Base-by-base conservation (phyloP, 495 filamentous ascomycete genomes). In the Aspergillus cavernicola region DNA sequence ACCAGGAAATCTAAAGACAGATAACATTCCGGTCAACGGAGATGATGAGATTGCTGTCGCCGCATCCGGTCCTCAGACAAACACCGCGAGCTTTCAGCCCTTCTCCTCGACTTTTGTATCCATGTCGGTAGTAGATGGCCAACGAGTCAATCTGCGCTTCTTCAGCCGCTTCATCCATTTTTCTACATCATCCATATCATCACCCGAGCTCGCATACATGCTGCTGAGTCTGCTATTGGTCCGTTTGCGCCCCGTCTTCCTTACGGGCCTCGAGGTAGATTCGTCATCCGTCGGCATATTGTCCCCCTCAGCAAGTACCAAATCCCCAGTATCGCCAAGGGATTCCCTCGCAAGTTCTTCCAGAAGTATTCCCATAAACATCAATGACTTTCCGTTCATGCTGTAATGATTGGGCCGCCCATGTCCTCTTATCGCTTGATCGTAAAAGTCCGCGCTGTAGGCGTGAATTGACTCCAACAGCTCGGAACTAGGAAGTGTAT, bases 311-410 rank as follows among this genome's bases (percentile, higher is more conserved):
- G 85, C 80, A 36, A 95, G 84, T 0, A 84, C 89, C 50, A 92
- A 55, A 66, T 93, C 85, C 4, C 89, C 91, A 1, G 76, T 86
- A 28, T 79, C 73, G 1, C 88, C 90, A 11, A 95, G 69, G 0
- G 69, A 68, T 37, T 85, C 80, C 15, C 73, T 74, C 4, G 79
- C 72, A 48, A 85, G 76, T 64, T 96, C 91, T 68, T 96, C 91
- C 29, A 95, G 66, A 49, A 96, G 60, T 20, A 96, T 82, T 0
- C 90, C 91, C 67, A 95, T 71, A 0, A 87, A 87, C 52, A 96
- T 71, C 46, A 96, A 65, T 1, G 90, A 89, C 8, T 88, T 92
- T 68, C 90, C 91, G 61, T 96, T 88, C 81, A 96, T 80, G 55
- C 82, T 89, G 23, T 77, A 70, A 64, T 83, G 82, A 48, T 84